These are phyloP conservation scores for Plasmodium malariae DNA, from an alignment of 169 alveolate genomes.

Conservation along the genomic window DNA sequence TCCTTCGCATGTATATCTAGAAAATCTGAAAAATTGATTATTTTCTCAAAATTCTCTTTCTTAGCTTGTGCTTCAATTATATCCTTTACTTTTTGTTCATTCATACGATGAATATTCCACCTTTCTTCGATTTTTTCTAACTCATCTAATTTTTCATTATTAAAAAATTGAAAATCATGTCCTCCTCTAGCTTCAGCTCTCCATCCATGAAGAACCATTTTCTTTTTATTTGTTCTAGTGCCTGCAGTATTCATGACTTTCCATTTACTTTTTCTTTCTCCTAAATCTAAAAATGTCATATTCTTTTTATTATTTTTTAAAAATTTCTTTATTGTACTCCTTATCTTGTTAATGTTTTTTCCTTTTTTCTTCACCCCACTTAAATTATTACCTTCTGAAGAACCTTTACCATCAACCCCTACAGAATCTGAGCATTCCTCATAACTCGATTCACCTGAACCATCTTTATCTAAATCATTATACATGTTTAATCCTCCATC, in stretches of 20 bases:
- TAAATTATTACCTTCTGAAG: not conserved
- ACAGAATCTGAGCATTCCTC: conserved; percentile 70
- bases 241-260: conserved; percentile 80
- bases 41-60: conserved; percentile 77
- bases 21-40: conserved; percentile 78
- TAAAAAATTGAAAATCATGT: conserved; percentile 93
- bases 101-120: conserved; percentile 41
- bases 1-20: conserved; percentile 78
- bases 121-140: conserved; percentile 59
- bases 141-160: conserved; percentile 78
- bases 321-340: conserved; percentile 64
- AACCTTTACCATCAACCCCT: conserved; percentile 10
- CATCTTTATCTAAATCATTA: conserved; percentile 75
- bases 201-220: conserved; percentile 91
- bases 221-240: conserved; percentile 69
- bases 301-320: conserved; percentile 50
- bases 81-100: conserved; percentile 71
- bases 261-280: conserved; percentile 90
- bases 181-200: conserved; percentile 94
- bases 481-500: conserved; percentile 87
- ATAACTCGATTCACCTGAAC: conserved; percentile 62
- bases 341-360: conserved; percentile 42
- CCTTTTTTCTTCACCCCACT: conserved; percentile 16
- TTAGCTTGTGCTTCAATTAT: conserved; percentile 69
- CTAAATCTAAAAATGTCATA: conserved; percentile 85